Evolutionary conservation across 805 yeast species (phyloP).

Genomic region (Metschnikowia continentalis): DNA sequence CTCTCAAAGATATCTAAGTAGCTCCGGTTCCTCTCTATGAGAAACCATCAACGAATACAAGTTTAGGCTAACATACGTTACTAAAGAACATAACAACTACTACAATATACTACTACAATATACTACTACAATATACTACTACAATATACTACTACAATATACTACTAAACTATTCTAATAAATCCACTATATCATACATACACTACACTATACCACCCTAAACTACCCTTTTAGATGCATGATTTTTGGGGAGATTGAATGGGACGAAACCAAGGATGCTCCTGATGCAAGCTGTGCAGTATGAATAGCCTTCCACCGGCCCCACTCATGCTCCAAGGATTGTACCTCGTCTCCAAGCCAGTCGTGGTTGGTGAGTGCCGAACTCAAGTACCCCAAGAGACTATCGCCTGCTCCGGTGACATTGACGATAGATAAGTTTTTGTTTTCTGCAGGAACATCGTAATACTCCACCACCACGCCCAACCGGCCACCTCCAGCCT

Average conservation of each 20-base stretch:
- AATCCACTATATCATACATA: too few species aligned
- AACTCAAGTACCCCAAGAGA: slow-evolving; percentile 58
- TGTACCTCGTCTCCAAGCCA: slow-evolving; percentile 26
- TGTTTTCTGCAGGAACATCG: slow-evolving; percentile 36
- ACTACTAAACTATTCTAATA: too few species aligned
- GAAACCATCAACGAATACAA: too few species aligned
- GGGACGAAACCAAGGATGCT: slow-evolving; percentile 7
- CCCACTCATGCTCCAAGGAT: slow-evolving; percentile 34
- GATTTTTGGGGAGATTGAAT: slow-evolving; percentile 10
- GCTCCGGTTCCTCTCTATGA: too few species aligned
- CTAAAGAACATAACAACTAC: too few species aligned
- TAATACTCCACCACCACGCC: slow-evolving; percentile 67
- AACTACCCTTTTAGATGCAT: neutral
- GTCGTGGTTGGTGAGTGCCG: slow-evolving; percentile 25
- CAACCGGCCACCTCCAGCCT: slow-evolving; percentile 9
- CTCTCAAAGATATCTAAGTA: too few species aligned
- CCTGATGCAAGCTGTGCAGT: slow-evolving; percentile 43
- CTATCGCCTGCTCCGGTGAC: slow-evolving; percentile 93
- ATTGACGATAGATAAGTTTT: slow-evolving; percentile 41
- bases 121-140: too few species aligned
- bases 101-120: too few species aligned
- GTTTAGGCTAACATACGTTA: too few species aligned
- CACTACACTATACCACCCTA: too few species aligned
- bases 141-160: too few species aligned
- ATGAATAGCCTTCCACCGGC: slow-evolving; percentile 32